Evolutionary conservation across 2,329 filamentous ascomycete genomes (phyloP), one percentile per base, ranked within the genome.

Genomic region (Plenodomus tracheiphilus): DNA sequence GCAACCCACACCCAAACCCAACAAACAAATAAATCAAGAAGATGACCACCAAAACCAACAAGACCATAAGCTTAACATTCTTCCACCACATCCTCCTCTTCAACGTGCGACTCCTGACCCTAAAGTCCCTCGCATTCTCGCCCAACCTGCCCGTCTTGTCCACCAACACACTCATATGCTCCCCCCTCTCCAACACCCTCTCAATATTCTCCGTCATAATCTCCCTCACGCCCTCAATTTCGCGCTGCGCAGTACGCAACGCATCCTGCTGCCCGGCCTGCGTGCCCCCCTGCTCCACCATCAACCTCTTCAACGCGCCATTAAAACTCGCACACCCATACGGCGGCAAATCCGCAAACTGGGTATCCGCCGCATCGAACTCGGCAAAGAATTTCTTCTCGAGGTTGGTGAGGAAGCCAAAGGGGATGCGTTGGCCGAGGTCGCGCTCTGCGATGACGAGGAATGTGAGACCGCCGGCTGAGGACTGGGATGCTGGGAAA

Each of bases 41-140:
- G 8, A 89, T 71, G 20, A 94, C 74, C 1, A 92, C 90, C 38
- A 97, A 67, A 3, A 74, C 79, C 53, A 92, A 68, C 61, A 99
- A 73, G 6, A 84, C 86, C 91, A 97, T 96, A 61, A 99, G 76
- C 78, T 95, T 95, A 39, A 96, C 83, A 72, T 99, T 97, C 85
- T 97, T 97, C 93, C 93, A 97, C 94, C 94, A 99, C 94, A 99
- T 97, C 74, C 87, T 83, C 68, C 95, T 83, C 77, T 94, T 89
- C 62, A 99, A 74, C 1, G 91, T 91, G 20, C 91, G 80, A 71
- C 89, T 95, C 60, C 93, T 81, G 16, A 97, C 86, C 43, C 94
- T 80, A 70, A 99, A 99, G 70, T 99, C 94, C 62, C 87, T 81
- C 44, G 94, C 91, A 71, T 85, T 94, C 21, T 89, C 90, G 13